phyloP scores from a whole-genome alignment of 306 rosid genomes.

The Rosa multiflora region DNA sequence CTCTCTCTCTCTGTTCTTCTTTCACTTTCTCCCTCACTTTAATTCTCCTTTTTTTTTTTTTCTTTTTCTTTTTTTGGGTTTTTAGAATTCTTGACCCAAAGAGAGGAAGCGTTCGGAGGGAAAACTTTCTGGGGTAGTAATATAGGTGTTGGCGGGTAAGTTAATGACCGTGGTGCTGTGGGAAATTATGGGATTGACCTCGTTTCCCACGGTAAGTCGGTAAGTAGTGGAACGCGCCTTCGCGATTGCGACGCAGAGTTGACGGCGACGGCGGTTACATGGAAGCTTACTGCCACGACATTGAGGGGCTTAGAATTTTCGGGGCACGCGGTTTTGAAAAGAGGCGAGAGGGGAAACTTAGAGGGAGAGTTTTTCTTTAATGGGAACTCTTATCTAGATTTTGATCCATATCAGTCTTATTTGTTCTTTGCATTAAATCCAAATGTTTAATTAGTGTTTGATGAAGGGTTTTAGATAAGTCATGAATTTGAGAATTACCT shows the following conservation, averaged over 20 bases:
- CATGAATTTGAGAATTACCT: no score
- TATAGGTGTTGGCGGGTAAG: constrained; percentile 18
- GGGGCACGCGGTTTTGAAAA: constrained; percentile 6
- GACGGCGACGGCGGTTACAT: constrained; percentile 24
- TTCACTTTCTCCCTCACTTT: neutral
- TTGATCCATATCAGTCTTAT: neutral
- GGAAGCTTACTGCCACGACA: constrained; percentile 14
- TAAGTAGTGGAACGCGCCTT: constrained; percentile 14
- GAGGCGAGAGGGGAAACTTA: neutral
- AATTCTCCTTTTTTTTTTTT: neutral
- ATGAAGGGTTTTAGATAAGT: neutral
- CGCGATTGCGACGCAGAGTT: neutral
- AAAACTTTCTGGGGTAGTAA: constrained; percentile 34
- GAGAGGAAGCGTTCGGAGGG: constrained; percentile 39
- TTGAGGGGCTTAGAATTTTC: neutral
- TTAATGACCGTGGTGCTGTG: neutral
- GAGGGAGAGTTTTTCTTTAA: no score
- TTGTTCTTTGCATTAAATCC: neutral
- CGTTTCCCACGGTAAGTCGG: neutral
- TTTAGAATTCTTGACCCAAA: neutral
- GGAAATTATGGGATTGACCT: constrained; percentile 32
- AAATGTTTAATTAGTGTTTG: neutral
- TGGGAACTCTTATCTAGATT: neutral
- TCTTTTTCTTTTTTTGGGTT: neutral
- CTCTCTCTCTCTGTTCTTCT: neutral